Evolutionary conservation across 441 rosid species (phyloP), one percentile per base, ranked within the genome.

Genomic region (Adansonia gregorii): DNA sequence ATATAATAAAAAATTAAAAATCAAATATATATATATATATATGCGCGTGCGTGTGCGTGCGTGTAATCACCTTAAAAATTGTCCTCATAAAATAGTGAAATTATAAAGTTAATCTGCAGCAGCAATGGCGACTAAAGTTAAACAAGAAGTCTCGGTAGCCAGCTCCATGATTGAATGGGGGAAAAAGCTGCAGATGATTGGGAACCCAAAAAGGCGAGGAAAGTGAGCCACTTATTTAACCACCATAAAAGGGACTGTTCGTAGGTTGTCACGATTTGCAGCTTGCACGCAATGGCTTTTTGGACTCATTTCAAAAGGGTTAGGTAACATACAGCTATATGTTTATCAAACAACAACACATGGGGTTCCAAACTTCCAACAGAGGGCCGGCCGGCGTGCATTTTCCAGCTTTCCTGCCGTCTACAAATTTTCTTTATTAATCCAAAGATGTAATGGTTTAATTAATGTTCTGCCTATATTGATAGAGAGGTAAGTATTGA

Each of bases 161-260:
- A 35, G 64, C 14, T 59, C 64, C 73, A 49, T 69, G 73, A 69
- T 69, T 69, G 58, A 46, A 12, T 59, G 15, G 41, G 41, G 1
- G 9, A 6, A 17, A 24, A 15, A 27, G n/a, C n/a, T 45, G n/a
- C 19, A 19, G 35, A 17, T 45, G 8, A 45, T 31, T 46, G 14
- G 59, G 58, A 17, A 12, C 58, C 19, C 15, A 54, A 22, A 31
- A 60, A n/a, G 15, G 52, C 8, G 51, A 43, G 71, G 71, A 17
- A 65, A n/a, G 8, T 2, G 27, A 58, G 14, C 22, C 60, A n/a
- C 14, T 31, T 31, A 31, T 31, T 31, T 17, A 56, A 17, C 60
- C 60, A 7, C 24, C 7, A 6, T 39, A 1, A 39, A 39, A 39
- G 4, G 4, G 5, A 31, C 35, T 31, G 35, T 15, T 19, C 8